Conservation (phyloP, 257 asterid species). For the Capsicum baccatum region DNA sequence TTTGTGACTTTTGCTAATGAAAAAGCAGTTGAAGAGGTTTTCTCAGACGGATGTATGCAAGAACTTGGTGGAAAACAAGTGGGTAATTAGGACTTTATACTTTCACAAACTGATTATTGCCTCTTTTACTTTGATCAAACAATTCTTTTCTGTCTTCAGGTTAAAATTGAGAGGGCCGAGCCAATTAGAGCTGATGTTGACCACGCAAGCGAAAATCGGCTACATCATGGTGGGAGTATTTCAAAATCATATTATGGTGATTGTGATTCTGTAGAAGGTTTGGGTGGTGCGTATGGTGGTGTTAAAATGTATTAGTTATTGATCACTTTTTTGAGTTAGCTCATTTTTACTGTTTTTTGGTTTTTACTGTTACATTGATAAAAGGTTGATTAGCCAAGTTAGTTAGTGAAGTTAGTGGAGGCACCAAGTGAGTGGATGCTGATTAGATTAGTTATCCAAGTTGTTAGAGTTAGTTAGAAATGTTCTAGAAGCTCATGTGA, state of each 20-base stretch:
- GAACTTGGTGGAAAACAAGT: conserved; percentile 93
- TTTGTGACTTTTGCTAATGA: conserved; percentile 89
- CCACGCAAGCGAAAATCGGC: conserved; percentile 53
- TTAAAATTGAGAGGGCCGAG: conserved; percentile 89
- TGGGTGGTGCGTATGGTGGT: conserved; percentile 72
- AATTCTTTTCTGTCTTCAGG: conserved; percentile 61
- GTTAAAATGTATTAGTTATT: too few species aligned
- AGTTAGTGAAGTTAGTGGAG: too few species aligned
- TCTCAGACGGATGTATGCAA: conserved; percentile 84
- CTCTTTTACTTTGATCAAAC: conserved; percentile 19
- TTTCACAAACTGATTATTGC: neutral
- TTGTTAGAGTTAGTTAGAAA: too few species aligned
- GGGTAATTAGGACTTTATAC: conserved; percentile 41
- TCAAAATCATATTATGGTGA: conserved; percentile 63
- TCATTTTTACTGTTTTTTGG: conserved; percentile 21
- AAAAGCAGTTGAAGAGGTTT: conserved; percentile 84
- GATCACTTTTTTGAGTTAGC: conserved; percentile 15
- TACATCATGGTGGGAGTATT: conserved; percentile 63
- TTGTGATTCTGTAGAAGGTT: conserved; percentile 58
- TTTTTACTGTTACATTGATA: too few species aligned
- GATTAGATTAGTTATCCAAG: too few species aligned
- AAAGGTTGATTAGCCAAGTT: too few species aligned
- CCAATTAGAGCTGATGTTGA: conserved; percentile 77
- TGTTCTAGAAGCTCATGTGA: too few species aligned
- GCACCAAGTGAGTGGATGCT: too few species aligned